A percentile compares a stretch with the other conserved stretches of the same genome.
Evolutionary conservation across 192 early-diverging fungal genomes (phyloP).

Genomic region (Dimargaris xerosporica): DNA sequence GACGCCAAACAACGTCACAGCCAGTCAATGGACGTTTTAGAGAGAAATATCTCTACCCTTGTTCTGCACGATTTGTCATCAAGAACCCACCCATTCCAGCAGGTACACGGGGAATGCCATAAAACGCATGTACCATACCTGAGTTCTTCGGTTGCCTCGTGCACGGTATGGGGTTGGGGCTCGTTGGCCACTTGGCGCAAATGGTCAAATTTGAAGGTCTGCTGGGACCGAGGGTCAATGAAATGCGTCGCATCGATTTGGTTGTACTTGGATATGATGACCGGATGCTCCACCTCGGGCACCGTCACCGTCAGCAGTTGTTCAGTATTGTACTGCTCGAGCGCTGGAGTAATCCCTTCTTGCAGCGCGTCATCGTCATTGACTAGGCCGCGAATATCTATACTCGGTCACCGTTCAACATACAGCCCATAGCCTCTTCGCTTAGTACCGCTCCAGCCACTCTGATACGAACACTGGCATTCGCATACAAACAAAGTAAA

Average conservation of each 20-base stretch:
- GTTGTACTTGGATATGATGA: constrained; percentile 30
- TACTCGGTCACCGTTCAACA: background rate
- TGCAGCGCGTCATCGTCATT: constrained; percentile 62
- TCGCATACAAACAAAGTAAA: no score
- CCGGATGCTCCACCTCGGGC: constrained; percentile 46
- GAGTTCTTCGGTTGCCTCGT: constrained; percentile 16
- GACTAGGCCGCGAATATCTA: constrained; percentile 79
- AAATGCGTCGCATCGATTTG: constrained; percentile 48
- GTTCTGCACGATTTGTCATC: no score
- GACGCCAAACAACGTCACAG: background rate
- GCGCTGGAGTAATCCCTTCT: constrained; percentile 41
- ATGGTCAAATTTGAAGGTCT: constrained; percentile 68
- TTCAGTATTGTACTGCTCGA: constrained; percentile 74
- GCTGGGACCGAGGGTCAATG: constrained; percentile 54
- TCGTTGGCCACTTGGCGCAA: constrained; percentile 39
- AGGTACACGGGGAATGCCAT: no score
- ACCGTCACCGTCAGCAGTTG: constrained; percentile 57
- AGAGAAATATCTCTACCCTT: no score
- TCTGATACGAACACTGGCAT: no score
- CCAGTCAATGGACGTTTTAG: background rate
- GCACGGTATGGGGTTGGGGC: constrained; percentile 16
- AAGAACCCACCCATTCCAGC: no score
- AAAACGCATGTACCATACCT: background rate
- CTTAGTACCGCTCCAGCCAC: no score
- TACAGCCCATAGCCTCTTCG: no score